Conservation (phyloP, 2,329 filamentous ascomycete genomes). For the Coniochaeta sp. region DNA sequence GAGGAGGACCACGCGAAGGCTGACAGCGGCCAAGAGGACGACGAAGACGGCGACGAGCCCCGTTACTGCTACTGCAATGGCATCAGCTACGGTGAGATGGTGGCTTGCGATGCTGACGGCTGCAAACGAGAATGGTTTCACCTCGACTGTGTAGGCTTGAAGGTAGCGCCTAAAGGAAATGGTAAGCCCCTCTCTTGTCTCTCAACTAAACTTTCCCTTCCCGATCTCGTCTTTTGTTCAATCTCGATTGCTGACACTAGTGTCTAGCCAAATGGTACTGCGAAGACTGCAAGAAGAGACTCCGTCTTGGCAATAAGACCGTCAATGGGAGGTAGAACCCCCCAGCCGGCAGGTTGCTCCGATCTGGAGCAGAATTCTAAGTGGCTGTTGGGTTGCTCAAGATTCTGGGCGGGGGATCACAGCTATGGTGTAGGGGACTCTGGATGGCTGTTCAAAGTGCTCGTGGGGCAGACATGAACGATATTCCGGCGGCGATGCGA, state of each 20-base stretch:
- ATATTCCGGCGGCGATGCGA: background rate
- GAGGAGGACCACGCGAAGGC: slow-evolving; percentile 3
- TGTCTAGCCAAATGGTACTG: slow-evolving; percentile 71
- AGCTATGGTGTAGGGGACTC: background rate
- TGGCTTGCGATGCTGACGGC: slow-evolving; percentile 67
- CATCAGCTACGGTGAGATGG: slow-evolving; percentile 79
- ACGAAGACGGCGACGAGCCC: slow-evolving; percentile 59
- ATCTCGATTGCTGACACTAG: slow-evolving; percentile 1
- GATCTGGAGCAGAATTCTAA: slow-evolving; percentile 2
- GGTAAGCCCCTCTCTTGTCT: slow-evolving; percentile 42
- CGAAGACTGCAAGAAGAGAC: slow-evolving; percentile 65
- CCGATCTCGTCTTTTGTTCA: background rate
- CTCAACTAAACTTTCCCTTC: background rate
- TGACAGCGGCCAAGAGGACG: slow-evolving; percentile 15
- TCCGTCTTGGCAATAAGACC: slow-evolving; percentile 50
- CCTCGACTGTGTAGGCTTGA: slow-evolving; percentile 71
- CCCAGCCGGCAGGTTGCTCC: background rate
- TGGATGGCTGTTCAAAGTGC: background rate
- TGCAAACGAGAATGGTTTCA: slow-evolving; percentile 80
- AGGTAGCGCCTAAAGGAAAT: slow-evolving; percentile 69
- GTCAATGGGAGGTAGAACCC: slow-evolving; percentile 33
- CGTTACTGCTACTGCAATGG: slow-evolving; percentile 75
- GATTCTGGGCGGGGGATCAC: background rate
- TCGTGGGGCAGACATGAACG: background rate
- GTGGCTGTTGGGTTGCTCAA: slow-evolving; percentile 5